Conservation (phyloP, 2,329 filamentous ascomycete species). For the Ophiostoma piceae region DNA sequence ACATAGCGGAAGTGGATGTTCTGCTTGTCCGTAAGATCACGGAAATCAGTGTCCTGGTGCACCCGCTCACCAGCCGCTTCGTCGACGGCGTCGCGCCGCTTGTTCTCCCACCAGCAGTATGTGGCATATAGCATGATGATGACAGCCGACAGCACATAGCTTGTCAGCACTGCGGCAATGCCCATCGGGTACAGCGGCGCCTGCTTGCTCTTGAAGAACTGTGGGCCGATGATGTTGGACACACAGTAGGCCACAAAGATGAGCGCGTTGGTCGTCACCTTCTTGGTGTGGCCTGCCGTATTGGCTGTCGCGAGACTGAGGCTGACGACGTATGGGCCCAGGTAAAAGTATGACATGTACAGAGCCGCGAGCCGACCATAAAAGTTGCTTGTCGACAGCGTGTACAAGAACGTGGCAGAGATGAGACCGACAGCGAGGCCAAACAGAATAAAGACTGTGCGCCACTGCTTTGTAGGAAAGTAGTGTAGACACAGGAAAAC, state of each 20-base stretch:
- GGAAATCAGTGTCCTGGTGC: constrained; percentile 25
- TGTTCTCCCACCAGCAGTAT: constrained; percentile 44
- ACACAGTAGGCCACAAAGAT: constrained; percentile 48
- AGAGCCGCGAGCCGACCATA: constrained; percentile 26
- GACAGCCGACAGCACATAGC: constrained; percentile 40
- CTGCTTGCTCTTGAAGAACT: constrained; percentile 54
- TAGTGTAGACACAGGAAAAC: constrained; percentile 30
- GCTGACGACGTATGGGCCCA: constrained; percentile 35
- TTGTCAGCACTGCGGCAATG: constrained; percentile 49
- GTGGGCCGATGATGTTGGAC: constrained; percentile 51
- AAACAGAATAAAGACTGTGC: constrained; percentile 5
- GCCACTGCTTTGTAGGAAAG: constrained; percentile 20
- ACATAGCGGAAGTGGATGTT: constrained; percentile 30
- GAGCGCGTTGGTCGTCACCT: constrained; percentile 52
- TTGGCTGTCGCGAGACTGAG: constrained; percentile 46
- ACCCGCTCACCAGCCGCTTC: background rate
- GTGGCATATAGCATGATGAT: constrained; percentile 46
- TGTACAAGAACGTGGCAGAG: constrained; percentile 26
- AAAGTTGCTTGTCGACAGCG: constrained; percentile 22
- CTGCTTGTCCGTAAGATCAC: constrained; percentile 30
- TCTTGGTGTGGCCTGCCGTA: constrained; percentile 49
- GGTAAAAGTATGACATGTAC: constrained; percentile 25
- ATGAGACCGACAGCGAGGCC: constrained; percentile 24
- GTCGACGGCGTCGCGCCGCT: constrained; percentile 42
- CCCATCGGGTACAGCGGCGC: constrained; percentile 57